Conservation (phyloP, 257 asterid species). For the Scutellaria baicalensis region DNA sequence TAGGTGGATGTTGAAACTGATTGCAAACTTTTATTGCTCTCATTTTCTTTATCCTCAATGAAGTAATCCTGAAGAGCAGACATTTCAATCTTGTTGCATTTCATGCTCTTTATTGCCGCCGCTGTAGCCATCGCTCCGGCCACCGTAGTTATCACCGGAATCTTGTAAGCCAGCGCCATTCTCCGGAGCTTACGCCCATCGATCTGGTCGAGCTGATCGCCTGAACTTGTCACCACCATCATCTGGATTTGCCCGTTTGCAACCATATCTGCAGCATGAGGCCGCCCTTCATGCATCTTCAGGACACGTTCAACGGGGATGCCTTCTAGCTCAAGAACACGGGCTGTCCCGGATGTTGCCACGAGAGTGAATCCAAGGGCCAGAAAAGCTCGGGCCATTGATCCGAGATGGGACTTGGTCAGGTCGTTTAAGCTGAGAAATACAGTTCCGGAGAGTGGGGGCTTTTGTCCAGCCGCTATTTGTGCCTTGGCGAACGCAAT, state of each 20-base stretch:
- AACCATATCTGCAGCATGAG: conserved; percentile 84
- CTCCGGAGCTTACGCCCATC: conserved; percentile 87
- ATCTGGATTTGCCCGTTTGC: conserved; percentile 85
- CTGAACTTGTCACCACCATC: conserved; percentile 91
- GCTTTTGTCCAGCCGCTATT: conserved; percentile 93
- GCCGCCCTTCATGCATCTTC: conserved; percentile 95
- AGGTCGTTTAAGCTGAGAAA: conserved; percentile 84
- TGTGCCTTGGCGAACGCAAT: conserved; percentile 92
- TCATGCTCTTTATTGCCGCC: conserved; percentile 82
- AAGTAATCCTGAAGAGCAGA: conserved; percentile 93
- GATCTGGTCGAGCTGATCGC: conserved; percentile 75
- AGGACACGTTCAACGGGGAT: conserved; percentile 71
- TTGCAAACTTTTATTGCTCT: conserved; percentile 28
- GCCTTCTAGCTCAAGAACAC: conserved; percentile 61
- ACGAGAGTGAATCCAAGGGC: conserved; percentile 59
- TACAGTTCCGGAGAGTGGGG: conserved; percentile 72
- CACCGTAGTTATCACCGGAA: conserved; percentile 89
- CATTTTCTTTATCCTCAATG: conserved; percentile 16
- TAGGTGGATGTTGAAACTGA: conserved; percentile 36
- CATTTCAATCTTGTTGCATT: conserved; percentile 70
- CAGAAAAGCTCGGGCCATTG: conserved; percentile 60
- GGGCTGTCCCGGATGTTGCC: conserved; percentile 95
- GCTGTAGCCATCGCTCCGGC: conserved; percentile 99
- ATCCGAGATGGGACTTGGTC: conserved; percentile 60
- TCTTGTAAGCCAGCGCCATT: conserved; percentile 91